These are phyloP conservation scores for Ceratocystis ficicola DNA, from an alignment of 2,329 filamentous ascomycete species.

Conservation along the genomic window DNA sequence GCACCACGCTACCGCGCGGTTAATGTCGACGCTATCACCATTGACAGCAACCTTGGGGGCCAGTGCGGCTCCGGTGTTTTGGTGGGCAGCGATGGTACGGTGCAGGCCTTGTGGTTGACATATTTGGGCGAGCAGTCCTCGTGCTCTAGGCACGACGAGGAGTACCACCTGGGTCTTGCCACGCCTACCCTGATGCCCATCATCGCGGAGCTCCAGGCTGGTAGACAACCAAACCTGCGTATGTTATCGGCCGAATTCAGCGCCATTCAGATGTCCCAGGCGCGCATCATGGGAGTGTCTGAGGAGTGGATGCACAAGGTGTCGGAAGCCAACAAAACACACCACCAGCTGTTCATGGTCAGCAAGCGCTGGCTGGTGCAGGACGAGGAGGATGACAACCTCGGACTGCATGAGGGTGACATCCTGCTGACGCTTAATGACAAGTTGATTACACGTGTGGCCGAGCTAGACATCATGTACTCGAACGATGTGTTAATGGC, in stretches of 20 bases:
- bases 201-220: constrained; percentile 72
- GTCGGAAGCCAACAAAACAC: constrained; percentile 73
- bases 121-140: constrained; percentile 83
- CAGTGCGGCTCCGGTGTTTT: constrained; percentile 93
- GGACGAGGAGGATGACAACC: constrained; percentile 30
- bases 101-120: constrained; percentile 91
- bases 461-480: constrained; percentile 95
- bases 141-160: constrained; percentile 73
- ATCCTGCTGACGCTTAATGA: constrained; percentile 83
- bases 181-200: constrained; percentile 82
- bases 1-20: constrained; percentile 89
- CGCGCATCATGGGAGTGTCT: constrained; percentile 89
- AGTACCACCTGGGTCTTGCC: constrained; percentile 88
- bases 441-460: constrained; percentile 83
- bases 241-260: constrained; percentile 93
- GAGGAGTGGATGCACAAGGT: constrained; percentile 94
- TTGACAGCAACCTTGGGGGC: constrained; percentile 81
- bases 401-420: constrained; percentile 66
- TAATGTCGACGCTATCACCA: constrained; percentile 92
- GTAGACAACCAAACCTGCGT: constrained; percentile 65
- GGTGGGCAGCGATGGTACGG: constrained; percentile 75
- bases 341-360: constrained; percentile 97
- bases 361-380: constrained; percentile 70
- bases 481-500: constrained; percentile 71
- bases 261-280: constrained; percentile 92